Percentiles rank a stretch among this genome's conserved stretches.
These are phyloP conservation scores for Nymphaea colorata DNA, from an alignment of 164 flowering plant species.

Conservation along the genomic window DNA sequence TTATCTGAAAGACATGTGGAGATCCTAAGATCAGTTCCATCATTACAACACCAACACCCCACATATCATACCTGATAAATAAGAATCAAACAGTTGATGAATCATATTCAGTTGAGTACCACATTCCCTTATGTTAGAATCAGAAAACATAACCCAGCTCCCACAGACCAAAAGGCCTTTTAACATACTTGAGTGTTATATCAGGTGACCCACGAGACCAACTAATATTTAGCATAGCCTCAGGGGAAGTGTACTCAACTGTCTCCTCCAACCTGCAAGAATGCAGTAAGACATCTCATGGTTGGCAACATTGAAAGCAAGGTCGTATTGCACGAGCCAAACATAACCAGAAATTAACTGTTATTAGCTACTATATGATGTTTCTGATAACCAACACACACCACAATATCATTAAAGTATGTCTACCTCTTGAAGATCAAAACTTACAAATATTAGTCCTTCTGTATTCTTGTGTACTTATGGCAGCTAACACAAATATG, in stretches of 20 bases:
- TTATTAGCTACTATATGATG: too few species aligned
- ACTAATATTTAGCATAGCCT: conserved; percentile 67
- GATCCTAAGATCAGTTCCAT: conserved; percentile 89
- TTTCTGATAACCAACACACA: too few species aligned
- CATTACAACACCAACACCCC: conserved; percentile 97
- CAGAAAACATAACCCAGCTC: background rate
- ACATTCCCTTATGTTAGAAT: background rate
- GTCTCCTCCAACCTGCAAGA: conserved; percentile 82
- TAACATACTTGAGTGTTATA: conserved; percentile 48
- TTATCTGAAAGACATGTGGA: conserved; percentile 86
- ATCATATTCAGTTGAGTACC: conserved; percentile 1
- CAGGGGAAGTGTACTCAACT: conserved; percentile 80
- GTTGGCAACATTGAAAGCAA: too few species aligned
- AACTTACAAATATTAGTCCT: too few species aligned
- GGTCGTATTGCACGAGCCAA: background rate
- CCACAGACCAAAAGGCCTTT: too few species aligned
- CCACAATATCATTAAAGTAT: too few species aligned
- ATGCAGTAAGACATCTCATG: too few species aligned
- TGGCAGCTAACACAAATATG: too few species aligned
- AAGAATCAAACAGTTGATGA: background rate
- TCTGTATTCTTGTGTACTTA: too few species aligned
- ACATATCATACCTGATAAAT: conserved; percentile 82
- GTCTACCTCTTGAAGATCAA: too few species aligned
- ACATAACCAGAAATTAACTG: background rate
- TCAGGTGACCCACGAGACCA: conserved; percentile 61